A percentile compares a stretch with the other conserved stretches of the same genome.
Conservation (phyloP, 2,329 filamentous ascomycete genomes). For the Lachnellula subtilissima region DNA sequence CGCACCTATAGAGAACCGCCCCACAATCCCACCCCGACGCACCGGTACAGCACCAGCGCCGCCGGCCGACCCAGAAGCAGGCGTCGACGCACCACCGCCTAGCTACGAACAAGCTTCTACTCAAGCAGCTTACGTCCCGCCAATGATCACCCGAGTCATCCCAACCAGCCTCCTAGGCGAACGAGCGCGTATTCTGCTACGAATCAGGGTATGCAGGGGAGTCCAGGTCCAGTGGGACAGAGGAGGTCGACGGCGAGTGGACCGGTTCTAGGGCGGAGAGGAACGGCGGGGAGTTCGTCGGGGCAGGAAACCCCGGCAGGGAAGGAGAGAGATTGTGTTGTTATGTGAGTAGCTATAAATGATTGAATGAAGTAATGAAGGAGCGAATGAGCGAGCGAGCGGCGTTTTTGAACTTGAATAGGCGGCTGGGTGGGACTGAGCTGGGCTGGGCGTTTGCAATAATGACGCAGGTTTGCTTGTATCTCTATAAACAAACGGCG, state of each 20-base stretch:
- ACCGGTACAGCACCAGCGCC: slow-evolving; percentile 4
- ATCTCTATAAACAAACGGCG: background rate
- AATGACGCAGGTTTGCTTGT: too few relatives aligned
- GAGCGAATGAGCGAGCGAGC: background rate
- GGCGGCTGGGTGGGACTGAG: too few relatives aligned
- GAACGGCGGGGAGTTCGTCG: slow-evolving; percentile 21
- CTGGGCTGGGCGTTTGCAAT: too few relatives aligned
- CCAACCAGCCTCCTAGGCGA: slow-evolving; percentile 18
- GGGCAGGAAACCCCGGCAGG: slow-evolving; percentile 13
- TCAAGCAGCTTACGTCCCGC: slow-evolving; percentile 50
- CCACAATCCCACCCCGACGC: slow-evolving; percentile 40
- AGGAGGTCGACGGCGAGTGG: slow-evolving; percentile 9
- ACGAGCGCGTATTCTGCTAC: slow-evolving; percentile 19
- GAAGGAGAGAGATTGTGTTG: slow-evolving; percentile 24
- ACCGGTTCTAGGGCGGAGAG: slow-evolving; percentile 1
- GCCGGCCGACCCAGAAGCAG: slow-evolving; percentile 32
- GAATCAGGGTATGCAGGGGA: background rate
- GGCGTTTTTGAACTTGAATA: too few relatives aligned
- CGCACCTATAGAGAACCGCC: slow-evolving; percentile 33
- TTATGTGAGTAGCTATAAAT: slow-evolving; percentile 17
- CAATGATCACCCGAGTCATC: slow-evolving; percentile 40
- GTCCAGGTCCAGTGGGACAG: background rate
- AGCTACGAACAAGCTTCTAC: slow-evolving; percentile 61
- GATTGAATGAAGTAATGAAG: background rate
- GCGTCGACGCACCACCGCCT: slow-evolving; percentile 54